Evolutionary conservation across 306 rosid species (phyloP).

Genomic region (Casuarina equisetifolia): DNA sequence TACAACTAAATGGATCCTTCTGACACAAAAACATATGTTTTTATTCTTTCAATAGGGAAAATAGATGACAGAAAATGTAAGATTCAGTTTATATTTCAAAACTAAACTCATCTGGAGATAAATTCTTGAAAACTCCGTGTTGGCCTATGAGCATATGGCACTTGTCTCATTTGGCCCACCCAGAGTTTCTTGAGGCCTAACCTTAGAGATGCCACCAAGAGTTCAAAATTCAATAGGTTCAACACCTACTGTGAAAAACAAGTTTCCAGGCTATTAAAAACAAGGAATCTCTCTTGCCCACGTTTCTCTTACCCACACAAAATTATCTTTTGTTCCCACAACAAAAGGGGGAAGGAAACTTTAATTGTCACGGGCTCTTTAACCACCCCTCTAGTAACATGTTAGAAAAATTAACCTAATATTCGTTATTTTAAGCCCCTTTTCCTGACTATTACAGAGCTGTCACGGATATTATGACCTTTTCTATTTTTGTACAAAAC

Average conservation of each 20-base stretch:
- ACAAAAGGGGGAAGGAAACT: background rate
- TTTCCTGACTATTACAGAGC: background rate
- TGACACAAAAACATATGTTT: background rate
- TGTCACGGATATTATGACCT: background rate
- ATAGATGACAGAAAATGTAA: background rate
- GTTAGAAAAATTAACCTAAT: background rate
- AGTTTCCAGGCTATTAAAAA: background rate
- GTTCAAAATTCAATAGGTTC: background rate
- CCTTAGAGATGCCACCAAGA: background rate
- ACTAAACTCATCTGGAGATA: background rate
- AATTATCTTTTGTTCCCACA: background rate
- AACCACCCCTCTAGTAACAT: background rate
- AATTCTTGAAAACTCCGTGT: background rate
- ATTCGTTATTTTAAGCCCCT: background rate
- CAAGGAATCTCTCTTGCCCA: background rate
- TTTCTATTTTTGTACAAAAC: background rate
- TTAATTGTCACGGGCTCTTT: background rate
- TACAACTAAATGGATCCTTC: conserved; percentile 1
- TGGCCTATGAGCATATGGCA: too few relatives aligned
- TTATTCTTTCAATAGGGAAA: background rate
- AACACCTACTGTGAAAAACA: too few relatives aligned
- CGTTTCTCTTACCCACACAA: background rate
- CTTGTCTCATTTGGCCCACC: background rate
- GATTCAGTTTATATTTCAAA: background rate
- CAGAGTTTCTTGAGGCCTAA: background rate